A percentile compares a stretch with the other conserved stretches of the same genome.
phyloP scores from a whole-genome alignment of 2,329 filamentous ascomycete genomes.

The Stagonosporopsis chrysanthemi region DNA sequence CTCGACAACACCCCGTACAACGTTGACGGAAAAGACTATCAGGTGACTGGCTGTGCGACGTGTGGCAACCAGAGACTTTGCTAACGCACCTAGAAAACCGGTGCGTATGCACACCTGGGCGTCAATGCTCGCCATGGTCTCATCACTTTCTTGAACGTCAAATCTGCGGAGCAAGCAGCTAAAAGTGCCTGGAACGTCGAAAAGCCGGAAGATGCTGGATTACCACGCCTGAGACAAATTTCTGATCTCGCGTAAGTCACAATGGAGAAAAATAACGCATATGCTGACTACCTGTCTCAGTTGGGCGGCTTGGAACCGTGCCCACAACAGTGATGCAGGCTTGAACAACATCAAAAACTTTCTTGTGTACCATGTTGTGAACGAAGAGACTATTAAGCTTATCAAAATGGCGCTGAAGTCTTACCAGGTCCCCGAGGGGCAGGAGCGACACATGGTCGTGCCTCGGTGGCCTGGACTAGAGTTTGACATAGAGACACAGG shows the following conservation, averaged over 20 bases:
- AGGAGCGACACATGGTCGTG: neutral
- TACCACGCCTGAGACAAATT: constrained; percentile 8
- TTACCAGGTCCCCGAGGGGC: constrained; percentile 1
- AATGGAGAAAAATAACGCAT: neutral
- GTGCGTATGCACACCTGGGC: constrained; percentile 1
- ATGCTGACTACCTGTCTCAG: neutral
- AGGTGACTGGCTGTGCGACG: neutral
- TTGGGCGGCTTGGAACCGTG: constrained; percentile 12
- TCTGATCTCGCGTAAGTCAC: constrained; percentile 9
- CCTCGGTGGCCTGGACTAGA: constrained; percentile 11
- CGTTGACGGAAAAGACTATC: neutral
- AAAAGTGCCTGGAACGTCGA: neutral
- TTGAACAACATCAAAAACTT: constrained; percentile 9
- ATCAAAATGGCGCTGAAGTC: constrained; percentile 2
- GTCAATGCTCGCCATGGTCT: constrained; percentile 14
- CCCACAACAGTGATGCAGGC: neutral
- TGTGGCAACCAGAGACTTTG: no score
- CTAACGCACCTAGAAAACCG: constrained; percentile 6
- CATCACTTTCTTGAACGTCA: constrained; percentile 6
- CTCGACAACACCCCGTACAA: neutral
- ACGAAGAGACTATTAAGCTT: neutral
- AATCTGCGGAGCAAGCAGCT: constrained; percentile 2
- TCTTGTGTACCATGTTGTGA: constrained; percentile 6
- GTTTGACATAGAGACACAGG: neutral
- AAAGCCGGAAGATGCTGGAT: neutral